Evolutionary conservation across 768 basidiomycete genomes (phyloP).

Genomic region (Lentinus tigrinus): DNA sequence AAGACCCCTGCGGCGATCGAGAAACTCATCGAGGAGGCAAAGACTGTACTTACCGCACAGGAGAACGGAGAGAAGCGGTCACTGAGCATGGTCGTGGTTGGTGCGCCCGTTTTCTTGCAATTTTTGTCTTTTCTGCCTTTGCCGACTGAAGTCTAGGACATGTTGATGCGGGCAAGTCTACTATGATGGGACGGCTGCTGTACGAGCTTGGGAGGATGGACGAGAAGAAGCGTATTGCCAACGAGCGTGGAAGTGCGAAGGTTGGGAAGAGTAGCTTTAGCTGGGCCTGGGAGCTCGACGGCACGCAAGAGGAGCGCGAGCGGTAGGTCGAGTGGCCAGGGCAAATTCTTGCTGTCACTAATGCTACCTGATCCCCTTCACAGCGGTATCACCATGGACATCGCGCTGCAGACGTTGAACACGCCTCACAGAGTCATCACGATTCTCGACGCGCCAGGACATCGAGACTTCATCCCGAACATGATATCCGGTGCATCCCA

Average conservation of each 20-base stretch:
- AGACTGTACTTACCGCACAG: slow-evolving; percentile 44
- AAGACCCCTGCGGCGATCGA: slow-evolving; percentile 72
- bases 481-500: slow-evolving; percentile 99
- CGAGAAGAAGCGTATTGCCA: slow-evolving; percentile 79
- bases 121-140: not conserved
- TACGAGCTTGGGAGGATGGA: slow-evolving; percentile 90
- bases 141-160: slow-evolving; percentile 62
- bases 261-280: slow-evolving; percentile 94
- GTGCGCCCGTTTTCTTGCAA: slow-evolving; percentile 39
- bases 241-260: slow-evolving; percentile 87
- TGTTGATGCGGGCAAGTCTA: slow-evolving; percentile 98
- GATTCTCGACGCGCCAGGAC: slow-evolving; percentile 96
- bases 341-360: not conserved
- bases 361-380: not conserved
- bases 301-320: slow-evolving; percentile 88
- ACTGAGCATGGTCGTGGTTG: slow-evolving; percentile 89
- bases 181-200: slow-evolving; percentile 90
- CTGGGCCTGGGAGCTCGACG: slow-evolving; percentile 98
- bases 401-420: slow-evolving; percentile 76
- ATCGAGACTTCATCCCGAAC: slow-evolving; percentile 97
- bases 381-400: slow-evolving; percentile 98
- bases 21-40: slow-evolving; percentile 83
- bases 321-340: slow-evolving; percentile 58
- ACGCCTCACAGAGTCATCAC: slow-evolving; percentile 81
- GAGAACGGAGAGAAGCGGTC: slow-evolving; percentile 59